These are phyloP conservation scores for Ophiostoma piceae DNA, from an alignment of 2,329 filamentous ascomycete genomes.

Conservation along the genomic window DNA sequence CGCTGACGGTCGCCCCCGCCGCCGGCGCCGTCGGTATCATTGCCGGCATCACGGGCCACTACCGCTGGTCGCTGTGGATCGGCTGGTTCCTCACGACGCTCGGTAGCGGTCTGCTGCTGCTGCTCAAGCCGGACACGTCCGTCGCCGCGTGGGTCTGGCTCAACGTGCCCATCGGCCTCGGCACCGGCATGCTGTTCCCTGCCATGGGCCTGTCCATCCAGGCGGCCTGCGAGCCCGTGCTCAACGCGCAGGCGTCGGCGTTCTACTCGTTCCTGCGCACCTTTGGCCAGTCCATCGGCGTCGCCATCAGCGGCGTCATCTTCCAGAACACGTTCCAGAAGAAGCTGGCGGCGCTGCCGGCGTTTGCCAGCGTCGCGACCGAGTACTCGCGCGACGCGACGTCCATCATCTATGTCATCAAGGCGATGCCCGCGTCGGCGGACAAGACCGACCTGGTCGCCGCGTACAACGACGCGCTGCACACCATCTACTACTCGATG, in stretches of 20 bases:
- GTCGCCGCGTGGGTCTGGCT: conserved; percentile 35
- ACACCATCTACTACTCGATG: conserved; percentile 50
- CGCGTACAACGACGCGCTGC: conserved; percentile 49
- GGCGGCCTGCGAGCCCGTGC: conserved; percentile 35
- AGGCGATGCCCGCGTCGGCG: conserved; percentile 40
- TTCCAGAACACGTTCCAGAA: conserved; percentile 37
- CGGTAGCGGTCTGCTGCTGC: conserved; percentile 29
- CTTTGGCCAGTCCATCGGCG: conserved; percentile 40
- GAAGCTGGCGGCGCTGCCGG: conserved; percentile 24
- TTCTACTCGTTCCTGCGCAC: conserved; percentile 41
- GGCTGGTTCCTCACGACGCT: conserved; percentile 31
- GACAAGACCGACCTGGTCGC: conserved; percentile 35
- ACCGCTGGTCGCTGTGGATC: conserved; percentile 34
- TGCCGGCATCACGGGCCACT: conserved; percentile 27
- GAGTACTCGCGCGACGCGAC: conserved; percentile 53
- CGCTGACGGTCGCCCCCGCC: conserved; percentile 29
- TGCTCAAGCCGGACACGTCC: conserved; percentile 26
- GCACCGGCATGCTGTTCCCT: conserved; percentile 38
- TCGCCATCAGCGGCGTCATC: conserved; percentile 39
- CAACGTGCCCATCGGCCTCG: conserved; percentile 36
- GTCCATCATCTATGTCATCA: conserved; percentile 49
- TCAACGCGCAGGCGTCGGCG: conserved; percentile 37
- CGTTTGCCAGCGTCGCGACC: conserved; percentile 30
- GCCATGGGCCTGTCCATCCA: conserved; percentile 39
- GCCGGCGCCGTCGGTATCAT: conserved; percentile 26